Evolutionary conservation across 1,139 yeast species (phyloP).

Genomic region (Candida neerlandica): DNA sequence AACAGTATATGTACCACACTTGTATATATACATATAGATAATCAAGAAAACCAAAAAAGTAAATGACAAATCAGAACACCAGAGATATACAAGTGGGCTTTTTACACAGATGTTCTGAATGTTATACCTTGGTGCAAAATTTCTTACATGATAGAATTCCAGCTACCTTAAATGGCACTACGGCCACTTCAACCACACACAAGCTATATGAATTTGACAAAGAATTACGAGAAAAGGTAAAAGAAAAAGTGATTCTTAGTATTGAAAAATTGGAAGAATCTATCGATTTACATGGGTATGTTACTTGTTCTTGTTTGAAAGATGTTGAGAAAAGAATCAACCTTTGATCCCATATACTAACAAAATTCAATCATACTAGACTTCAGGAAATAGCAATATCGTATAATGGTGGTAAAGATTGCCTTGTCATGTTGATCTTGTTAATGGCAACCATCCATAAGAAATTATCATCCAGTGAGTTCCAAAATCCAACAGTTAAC

Average conservation of each 20-base stretch:
- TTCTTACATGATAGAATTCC: constrained; percentile 34
- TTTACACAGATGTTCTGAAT: constrained; percentile 32
- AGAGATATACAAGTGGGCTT: constrained; percentile 18
- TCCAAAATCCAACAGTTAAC: constrained; percentile 13
- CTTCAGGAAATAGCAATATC: constrained; percentile 68
- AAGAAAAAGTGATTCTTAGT: constrained; percentile 31
- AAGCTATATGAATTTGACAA: constrained; percentile 25
- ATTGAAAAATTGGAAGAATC: constrained; percentile 33
- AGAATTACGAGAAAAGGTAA: constrained; percentile 29
- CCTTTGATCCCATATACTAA: constrained; percentile 25
- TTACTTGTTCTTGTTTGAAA: constrained; percentile 9
- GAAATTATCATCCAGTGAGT: constrained; percentile 20
- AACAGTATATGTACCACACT: background rate
- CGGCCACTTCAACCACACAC: constrained; percentile 12
- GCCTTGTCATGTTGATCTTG: constrained; percentile 76
- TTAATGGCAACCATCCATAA: constrained; percentile 60
- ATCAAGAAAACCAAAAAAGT: background rate
- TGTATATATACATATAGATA: background rate
- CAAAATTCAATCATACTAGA: constrained; percentile 18
- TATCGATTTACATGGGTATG: constrained; percentile 38
- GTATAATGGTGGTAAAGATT: constrained; percentile 91
- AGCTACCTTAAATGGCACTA: constrained; percentile 24
- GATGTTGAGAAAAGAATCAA: too few species aligned
- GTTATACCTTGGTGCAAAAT: constrained; percentile 34
- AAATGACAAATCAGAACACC: constrained; percentile 11